Evolutionary conservation across 1,284 basidiomycete species (phyloP).

Genomic region (Leccinum subrobustum): DNA sequence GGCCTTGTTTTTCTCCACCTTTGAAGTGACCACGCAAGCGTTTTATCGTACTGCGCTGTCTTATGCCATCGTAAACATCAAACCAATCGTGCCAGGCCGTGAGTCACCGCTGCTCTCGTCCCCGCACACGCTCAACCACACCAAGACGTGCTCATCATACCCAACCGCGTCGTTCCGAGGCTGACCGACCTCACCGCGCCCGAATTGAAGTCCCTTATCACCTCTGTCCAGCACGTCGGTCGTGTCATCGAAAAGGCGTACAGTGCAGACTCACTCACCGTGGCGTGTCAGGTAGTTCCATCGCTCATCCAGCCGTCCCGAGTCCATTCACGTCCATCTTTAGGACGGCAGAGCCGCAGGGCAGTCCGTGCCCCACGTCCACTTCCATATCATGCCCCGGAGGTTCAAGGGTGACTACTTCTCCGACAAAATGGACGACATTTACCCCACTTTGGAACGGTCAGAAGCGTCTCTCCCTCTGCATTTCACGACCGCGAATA

Average conservation of each 20-base stretch:
- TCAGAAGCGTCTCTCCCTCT: slow-evolving; percentile 53
- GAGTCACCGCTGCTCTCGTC: slow-evolving; percentile 36
- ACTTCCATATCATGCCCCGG: slow-evolving; percentile 87
- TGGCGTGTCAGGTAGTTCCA: slow-evolving; percentile 71
- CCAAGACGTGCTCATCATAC: slow-evolving; percentile 86
- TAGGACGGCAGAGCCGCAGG: slow-evolving; percentile 87
- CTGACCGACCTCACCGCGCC: slow-evolving; percentile 67
- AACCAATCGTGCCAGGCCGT: slow-evolving; percentile 92
- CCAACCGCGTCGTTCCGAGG: slow-evolving; percentile 73
- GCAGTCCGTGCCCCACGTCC: slow-evolving; percentile 87
- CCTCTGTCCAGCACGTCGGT: slow-evolving; percentile 71
- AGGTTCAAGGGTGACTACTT: slow-evolving; percentile 67
- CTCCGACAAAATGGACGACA: slow-evolving; percentile 65
- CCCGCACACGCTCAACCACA: background rate
- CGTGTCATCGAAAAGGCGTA: slow-evolving; percentile 68
- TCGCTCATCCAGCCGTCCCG: background rate
- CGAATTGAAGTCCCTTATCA: slow-evolving; percentile 80
- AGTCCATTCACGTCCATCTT: slow-evolving; percentile 2
- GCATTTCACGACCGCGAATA: slow-evolving; percentile 35
- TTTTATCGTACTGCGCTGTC: slow-evolving; percentile 74
- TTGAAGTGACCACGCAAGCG: slow-evolving; percentile 81
- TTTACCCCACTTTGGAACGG: slow-evolving; percentile 77
- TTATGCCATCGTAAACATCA: slow-evolving; percentile 89
- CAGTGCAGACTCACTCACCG: slow-evolving; percentile 72
- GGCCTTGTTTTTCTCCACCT: slow-evolving; percentile 70